phyloP scores from a whole-genome alignment of 1,139 yeast genomes.

The Geotrichum phurueaensis region DNA sequence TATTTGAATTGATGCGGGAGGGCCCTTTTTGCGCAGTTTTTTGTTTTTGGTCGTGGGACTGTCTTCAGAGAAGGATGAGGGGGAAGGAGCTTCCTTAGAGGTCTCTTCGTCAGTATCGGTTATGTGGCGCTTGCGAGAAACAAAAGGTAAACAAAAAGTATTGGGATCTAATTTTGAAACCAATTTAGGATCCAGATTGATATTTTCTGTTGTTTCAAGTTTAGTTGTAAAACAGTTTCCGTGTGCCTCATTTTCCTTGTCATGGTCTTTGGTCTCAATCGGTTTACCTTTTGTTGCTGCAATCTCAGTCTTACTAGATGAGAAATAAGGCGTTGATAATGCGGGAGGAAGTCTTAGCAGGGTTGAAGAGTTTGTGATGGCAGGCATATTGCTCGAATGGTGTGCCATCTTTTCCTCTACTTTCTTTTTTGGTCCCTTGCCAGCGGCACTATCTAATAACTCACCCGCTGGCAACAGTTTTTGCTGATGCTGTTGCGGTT shows the following conservation, averaged over 20 bases:
- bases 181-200: not conserved
- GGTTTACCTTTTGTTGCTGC: not conserved
- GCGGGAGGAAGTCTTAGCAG: not conserved
- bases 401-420: not conserved
- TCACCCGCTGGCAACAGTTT: not conserved
- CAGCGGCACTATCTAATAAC: not conserved
- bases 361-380: not conserved
- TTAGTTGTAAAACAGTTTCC: not conserved
- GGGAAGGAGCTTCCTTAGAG: not conserved
- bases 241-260: not conserved
- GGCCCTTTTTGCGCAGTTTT: not conserved
- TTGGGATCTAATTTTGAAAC: not conserved
- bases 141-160: not conserved
- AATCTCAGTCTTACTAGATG: not conserved
- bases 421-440: not conserved
- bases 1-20: not conserved
- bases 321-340: not conserved
- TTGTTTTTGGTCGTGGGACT: not conserved
- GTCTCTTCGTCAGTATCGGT: slow-evolving; percentile 5
- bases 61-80: not conserved
- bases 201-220: not conserved
- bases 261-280: not conserved
- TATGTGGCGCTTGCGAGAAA: slow-evolving; percentile 14
- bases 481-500: not conserved
- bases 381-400: not conserved